These are phyloP conservation scores for Papiliotrema laurentii DNA, from an alignment of 1,284 basidiomycete species.

Conservation along the genomic window DNA sequence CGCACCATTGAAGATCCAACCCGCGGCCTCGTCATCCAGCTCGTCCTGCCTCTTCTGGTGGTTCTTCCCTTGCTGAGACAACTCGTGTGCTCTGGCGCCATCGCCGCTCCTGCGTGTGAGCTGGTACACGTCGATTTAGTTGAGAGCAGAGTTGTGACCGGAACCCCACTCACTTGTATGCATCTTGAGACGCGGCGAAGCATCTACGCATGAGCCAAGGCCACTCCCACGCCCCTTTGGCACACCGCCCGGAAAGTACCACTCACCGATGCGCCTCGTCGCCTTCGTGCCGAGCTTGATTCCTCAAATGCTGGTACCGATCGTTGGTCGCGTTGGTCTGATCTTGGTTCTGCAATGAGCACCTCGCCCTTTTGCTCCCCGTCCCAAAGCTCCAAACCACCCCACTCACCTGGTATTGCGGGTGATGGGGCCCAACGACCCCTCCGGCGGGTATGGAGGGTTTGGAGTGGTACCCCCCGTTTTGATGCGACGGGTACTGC, in stretches of 20 bases:
- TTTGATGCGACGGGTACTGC: slow-evolving; percentile 9
- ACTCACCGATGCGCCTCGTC: slow-evolving; percentile 47
- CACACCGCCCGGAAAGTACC: not conserved
- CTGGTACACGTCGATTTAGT: slow-evolving; percentile 8
- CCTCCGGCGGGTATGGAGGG: slow-evolving; percentile 22
- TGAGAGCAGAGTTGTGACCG: slow-evolving; percentile 69
- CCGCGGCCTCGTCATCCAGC: slow-evolving; percentile 76
- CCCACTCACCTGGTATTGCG: slow-evolving; percentile 25
- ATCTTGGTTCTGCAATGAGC: slow-evolving; percentile 56
- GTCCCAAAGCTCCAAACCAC: slow-evolving; percentile 32
- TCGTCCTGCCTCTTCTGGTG: slow-evolving; percentile 76
- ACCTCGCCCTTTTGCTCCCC: not conserved
- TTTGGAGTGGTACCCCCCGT: slow-evolving; percentile 13
- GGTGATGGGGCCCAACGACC: slow-evolving; percentile 48
- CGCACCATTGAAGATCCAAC: slow-evolving; percentile 81
- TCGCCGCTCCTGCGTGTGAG: slow-evolving; percentile 55
- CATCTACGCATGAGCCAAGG: slow-evolving; percentile 19
- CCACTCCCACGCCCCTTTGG: not conserved
- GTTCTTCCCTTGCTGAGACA: slow-evolving; percentile 75
- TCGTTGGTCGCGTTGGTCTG: slow-evolving; percentile 50
- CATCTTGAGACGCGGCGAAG: slow-evolving; percentile 42
- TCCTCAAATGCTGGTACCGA: slow-evolving; percentile 64
- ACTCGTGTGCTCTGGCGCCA: slow-evolving; percentile 72
- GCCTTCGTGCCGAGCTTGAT: slow-evolving; percentile 67
- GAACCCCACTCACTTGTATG: slow-evolving; percentile 53